A percentile compares a stretch with the other conserved stretches of the same genome.
These are phyloP conservation scores for Gloeostereum incarnatum DNA, from an alignment of 768 basidiomycete genomes.

Conservation along the genomic window DNA sequence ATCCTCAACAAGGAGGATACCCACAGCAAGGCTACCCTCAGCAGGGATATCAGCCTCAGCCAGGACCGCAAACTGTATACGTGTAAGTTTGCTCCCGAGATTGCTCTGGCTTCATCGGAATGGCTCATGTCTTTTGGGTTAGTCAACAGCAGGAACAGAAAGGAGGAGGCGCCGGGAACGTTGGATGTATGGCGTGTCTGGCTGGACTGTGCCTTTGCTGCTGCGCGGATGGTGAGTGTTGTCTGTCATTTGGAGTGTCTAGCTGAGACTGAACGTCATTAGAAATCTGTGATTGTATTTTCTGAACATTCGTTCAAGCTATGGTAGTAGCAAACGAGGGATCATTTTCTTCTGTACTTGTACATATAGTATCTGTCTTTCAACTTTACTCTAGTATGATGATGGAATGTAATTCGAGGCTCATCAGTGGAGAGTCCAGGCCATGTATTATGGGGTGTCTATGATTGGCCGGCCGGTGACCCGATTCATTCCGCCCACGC, in stretches of 20 bases:
- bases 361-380: too few relatives aligned
- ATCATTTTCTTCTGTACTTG: too few relatives aligned
- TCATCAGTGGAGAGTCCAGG: too few relatives aligned
- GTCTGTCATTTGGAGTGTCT: constrained; percentile 3
- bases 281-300: constrained; percentile 74
- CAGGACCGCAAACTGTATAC: constrained; percentile 68
- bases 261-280: constrained; percentile 8
- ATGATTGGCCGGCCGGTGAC: constrained; percentile 29
- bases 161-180: constrained; percentile 25
- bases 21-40: constrained; percentile 41
- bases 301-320: constrained; percentile 22
- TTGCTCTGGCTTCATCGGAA: background rate
- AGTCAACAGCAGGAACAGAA: constrained; percentile 49
- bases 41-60: constrained; percentile 46
- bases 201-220: constrained; percentile 59
- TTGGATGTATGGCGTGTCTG: constrained; percentile 56
- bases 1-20: constrained; percentile 14
- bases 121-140: too few relatives aligned
- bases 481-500: too few relatives aligned
- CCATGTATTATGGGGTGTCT: constrained; percentile 11
- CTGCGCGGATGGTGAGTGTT: constrained; percentile 62
- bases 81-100: constrained; percentile 42
- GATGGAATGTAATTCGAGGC: too few relatives aligned
- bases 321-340: constrained; percentile 5
- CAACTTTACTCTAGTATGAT: background rate